A percentile compares a stretch with the other conserved stretches of the same genome.
phyloP scores from a whole-genome alignment of 2,329 filamentous ascomycete genomes.

The Fusarium aywerte region DNA sequence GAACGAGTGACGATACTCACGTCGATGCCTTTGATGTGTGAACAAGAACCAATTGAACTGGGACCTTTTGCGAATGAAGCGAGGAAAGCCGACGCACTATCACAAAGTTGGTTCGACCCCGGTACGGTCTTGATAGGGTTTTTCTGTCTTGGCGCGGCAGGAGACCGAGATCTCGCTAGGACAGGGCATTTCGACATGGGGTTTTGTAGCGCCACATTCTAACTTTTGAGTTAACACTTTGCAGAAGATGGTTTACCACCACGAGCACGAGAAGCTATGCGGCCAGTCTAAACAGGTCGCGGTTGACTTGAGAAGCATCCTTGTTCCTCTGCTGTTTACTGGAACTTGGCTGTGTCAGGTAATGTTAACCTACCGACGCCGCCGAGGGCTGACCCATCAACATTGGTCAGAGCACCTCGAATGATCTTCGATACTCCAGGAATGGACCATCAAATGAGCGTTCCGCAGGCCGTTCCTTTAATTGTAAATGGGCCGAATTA shows the following conservation, averaged over 20 bases:
- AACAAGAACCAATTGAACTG: constrained; percentile 7
- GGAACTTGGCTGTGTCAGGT: constrained; percentile 1
- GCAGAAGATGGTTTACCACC: constrained; percentile 27
- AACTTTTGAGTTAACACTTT: constrained; percentile 32
- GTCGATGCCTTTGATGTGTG: neutral
- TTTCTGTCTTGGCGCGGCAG: constrained; percentile 23
- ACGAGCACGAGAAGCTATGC: neutral
- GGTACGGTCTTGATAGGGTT: constrained; percentile 12
- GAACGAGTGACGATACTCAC: constrained; percentile 25
- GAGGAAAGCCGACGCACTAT: constrained; percentile 22
- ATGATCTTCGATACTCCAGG: constrained; percentile 1
- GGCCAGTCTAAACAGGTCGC: constrained; percentile 10
- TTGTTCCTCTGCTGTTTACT: neutral
- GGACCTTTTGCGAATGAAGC: neutral
- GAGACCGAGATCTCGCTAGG: constrained; percentile 37
- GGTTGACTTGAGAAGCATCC: neutral
- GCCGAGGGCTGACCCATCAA: neutral
- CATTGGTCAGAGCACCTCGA: neutral
- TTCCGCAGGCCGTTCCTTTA: neutral
- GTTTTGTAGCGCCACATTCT: constrained; percentile 38
- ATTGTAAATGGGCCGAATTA: neutral
- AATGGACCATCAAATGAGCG: neutral
- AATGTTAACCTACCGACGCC: neutral
- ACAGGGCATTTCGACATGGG: constrained; percentile 31
- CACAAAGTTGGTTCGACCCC: constrained; percentile 31